Conservation (phyloP, 345 rosid genomes). For the Brassica nigra region DNA sequence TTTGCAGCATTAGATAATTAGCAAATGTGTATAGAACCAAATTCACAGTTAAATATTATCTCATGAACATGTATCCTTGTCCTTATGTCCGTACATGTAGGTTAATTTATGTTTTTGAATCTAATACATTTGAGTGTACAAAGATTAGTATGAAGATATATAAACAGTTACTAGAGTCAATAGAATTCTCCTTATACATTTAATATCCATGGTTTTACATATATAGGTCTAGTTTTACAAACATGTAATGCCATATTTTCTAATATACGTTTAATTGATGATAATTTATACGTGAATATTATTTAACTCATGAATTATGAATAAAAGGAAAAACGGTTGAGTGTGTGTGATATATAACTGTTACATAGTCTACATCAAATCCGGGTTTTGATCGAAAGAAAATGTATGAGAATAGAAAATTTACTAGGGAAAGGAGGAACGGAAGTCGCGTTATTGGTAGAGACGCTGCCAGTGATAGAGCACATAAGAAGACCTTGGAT, state of each 20-base stretch:
- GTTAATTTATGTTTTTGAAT: background rate
- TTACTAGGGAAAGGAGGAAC: slow-evolving; percentile 43
- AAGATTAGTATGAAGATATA: background rate
- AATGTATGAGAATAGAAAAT: slow-evolving; percentile 10
- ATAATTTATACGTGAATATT: background rate
- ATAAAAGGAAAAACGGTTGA: background rate
- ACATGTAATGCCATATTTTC: background rate
- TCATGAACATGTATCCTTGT: background rate
- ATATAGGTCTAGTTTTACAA: background rate
- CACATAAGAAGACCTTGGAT: slow-evolving; percentile 56
- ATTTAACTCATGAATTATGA: background rate
- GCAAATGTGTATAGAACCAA: background rate
- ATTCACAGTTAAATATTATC: background rate
- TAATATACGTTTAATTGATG: background rate
- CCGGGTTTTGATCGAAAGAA: background rate
- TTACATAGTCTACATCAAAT: background rate
- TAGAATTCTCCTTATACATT: background rate
- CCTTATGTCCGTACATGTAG: background rate
- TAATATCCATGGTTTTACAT: background rate
- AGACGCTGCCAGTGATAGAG: slow-evolving; percentile 43
- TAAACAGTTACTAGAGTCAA: background rate
- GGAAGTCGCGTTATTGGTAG: background rate
- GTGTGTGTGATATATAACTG: background rate
- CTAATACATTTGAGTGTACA: background rate
- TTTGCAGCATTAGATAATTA: background rate